phyloP scores from a whole-genome alignment of 208 protist species.

The Trypanosoma platydactyli region DNA sequence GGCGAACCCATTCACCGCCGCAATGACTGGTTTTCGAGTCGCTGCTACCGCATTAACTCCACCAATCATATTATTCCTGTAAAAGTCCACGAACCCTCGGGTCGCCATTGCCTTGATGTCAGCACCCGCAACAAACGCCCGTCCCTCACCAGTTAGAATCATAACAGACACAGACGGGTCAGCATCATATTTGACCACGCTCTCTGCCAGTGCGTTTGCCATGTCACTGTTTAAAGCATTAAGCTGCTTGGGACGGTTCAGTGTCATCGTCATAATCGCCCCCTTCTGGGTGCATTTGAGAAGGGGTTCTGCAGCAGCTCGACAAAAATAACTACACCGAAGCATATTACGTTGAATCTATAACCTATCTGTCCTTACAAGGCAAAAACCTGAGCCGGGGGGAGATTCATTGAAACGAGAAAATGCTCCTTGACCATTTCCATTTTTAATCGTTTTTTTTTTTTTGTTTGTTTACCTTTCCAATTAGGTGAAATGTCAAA shows the following conservation, averaged over 20 bases:
- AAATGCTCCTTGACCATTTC: background rate
- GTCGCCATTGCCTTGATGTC: constrained; percentile 96
- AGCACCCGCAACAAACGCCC: constrained; percentile 95
- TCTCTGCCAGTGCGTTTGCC: constrained; percentile 60
- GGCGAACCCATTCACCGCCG: constrained; percentile 87
- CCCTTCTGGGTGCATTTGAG: constrained; percentile 55
- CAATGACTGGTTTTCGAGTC: constrained; percentile 87
- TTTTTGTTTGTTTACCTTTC: constrained; percentile 9
- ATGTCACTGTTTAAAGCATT: constrained; percentile 93
- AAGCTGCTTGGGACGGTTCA: constrained; percentile 93
- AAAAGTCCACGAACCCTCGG: constrained; percentile 68
- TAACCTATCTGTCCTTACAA: constrained; percentile 6
- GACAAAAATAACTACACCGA: constrained; percentile 38
- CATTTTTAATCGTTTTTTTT: background rate
- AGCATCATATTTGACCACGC: constrained; percentile 76
- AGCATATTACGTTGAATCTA: constrained; percentile 35
- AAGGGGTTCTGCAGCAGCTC: constrained; percentile 42
- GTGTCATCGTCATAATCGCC: constrained; percentile 82
- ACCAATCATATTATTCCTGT: constrained; percentile 72
- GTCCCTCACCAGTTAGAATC: constrained; percentile 92
- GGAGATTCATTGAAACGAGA: constrained; percentile 4
- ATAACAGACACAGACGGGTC: constrained; percentile 83
- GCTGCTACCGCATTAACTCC: constrained; percentile 56
- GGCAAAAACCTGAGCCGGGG: constrained; percentile 3
- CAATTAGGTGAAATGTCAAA: no score